A percentile compares a stretch with the other conserved stretches of the same genome.
Conservation (phyloP, 179 eudicot species). For the Camellia oleifera region DNA sequence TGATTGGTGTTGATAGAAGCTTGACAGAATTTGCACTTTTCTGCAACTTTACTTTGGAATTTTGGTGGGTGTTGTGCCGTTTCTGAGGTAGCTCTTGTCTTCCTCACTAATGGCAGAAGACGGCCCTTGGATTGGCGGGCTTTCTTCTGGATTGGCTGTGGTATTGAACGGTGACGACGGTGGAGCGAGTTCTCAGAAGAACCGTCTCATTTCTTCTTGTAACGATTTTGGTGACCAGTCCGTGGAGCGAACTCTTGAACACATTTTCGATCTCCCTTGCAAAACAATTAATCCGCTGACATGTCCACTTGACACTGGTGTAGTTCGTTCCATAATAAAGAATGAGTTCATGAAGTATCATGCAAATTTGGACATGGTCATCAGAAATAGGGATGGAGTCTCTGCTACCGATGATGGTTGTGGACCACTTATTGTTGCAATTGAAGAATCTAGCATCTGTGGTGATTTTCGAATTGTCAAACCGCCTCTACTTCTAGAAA, state of each 20-base stretch:
- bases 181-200: slow-evolving; percentile 54
- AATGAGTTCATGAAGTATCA: slow-evolving; percentile 32
- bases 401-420: slow-evolving; percentile 35
- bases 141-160: slow-evolving; percentile 81
- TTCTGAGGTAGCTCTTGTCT: not conserved
- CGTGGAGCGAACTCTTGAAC: slow-evolving; percentile 78
- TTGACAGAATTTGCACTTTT: not conserved
- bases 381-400: slow-evolving; percentile 48
- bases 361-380: not conserved
- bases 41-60: not conserved
- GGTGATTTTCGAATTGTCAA: slow-evolving; percentile 64
- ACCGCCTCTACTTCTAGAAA: slow-evolving; percentile 60
- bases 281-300: slow-evolving; percentile 46
- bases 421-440: slow-evolving; percentile 38
- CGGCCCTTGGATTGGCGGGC: slow-evolving; percentile 50
- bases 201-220: slow-evolving; percentile 62
- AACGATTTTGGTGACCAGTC: slow-evolving; percentile 88
- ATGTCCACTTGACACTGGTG: slow-evolving; percentile 36
- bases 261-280: slow-evolving; percentile 69
- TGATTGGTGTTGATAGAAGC: not conserved
- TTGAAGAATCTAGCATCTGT: slow-evolving; percentile 73
- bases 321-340: slow-evolving; percentile 55
- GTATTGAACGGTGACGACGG: slow-evolving; percentile 59
- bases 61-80: not conserved
- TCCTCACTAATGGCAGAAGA: slow-evolving; percentile 63